Percentiles rank a stretch among this genome's conserved stretches.
These are phyloP conservation scores for Simplicillium aogashimaense DNA, from an alignment of 2,329 filamentous ascomycete species.

Conservation along the genomic window DNA sequence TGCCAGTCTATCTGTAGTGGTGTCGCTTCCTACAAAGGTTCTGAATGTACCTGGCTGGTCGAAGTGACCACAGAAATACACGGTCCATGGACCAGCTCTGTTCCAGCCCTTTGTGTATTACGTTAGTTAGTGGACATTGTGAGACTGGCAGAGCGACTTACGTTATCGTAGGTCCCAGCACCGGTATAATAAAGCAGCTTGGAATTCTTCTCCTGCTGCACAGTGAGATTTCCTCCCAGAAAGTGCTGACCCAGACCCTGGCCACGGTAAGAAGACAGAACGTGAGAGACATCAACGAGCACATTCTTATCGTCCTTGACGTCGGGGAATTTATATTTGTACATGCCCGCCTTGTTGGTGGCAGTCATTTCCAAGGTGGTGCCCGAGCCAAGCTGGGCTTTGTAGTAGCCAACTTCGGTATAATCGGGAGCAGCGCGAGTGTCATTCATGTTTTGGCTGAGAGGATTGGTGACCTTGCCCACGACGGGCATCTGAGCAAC, in stretches of 20 bases:
- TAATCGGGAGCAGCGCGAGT: slow-evolving; percentile 39
- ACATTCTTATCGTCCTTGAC: slow-evolving; percentile 29
- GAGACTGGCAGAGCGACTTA: slow-evolving; percentile 13
- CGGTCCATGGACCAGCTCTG: slow-evolving; percentile 48
- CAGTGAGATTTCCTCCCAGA: slow-evolving; percentile 45
- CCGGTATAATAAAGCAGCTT: slow-evolving; percentile 41
- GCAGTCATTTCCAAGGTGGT: slow-evolving; percentile 49
- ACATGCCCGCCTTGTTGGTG: slow-evolving; percentile 45
- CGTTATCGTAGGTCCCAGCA: slow-evolving; percentile 53
- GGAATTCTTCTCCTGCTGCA: slow-evolving; percentile 27
- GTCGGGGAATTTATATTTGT: slow-evolving; percentile 48
- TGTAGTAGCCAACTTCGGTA: slow-evolving; percentile 52
- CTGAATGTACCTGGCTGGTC: slow-evolving; percentile 32
- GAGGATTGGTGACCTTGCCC: slow-evolving; percentile 39
- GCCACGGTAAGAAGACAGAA: slow-evolving; percentile 52
- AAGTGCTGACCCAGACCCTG: slow-evolving; percentile 53
- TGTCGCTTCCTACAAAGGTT: slow-evolving; percentile 29
- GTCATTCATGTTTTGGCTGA: slow-evolving; percentile 44
- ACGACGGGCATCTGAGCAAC: slow-evolving; percentile 48
- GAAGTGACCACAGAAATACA: slow-evolving; percentile 56
- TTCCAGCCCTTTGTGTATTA: slow-evolving; percentile 46
- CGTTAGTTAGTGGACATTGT: slow-evolving; percentile 2
- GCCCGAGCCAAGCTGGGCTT: slow-evolving; percentile 42
- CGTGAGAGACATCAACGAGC: slow-evolving; percentile 56
- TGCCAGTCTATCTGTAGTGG: slow-evolving; percentile 17